phyloP scores from a whole-genome alignment of 257 asterid genomes.

The Galeopsis tetrahit region DNA sequence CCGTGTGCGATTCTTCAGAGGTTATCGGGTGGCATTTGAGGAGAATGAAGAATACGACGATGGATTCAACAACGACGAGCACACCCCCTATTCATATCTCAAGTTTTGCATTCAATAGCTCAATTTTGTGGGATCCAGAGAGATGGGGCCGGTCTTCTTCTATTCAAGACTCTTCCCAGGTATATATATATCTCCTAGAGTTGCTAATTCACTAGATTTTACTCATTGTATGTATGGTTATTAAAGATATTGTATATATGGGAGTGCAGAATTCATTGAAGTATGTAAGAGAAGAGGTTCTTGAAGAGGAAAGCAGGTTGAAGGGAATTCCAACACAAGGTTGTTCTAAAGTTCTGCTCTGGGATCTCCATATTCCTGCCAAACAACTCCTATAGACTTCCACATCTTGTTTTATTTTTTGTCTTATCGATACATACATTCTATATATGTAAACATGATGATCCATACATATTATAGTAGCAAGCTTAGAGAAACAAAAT shows the following conservation, averaged over 20 bases:
- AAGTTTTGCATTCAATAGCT: constrained; percentile 81
- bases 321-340: constrained; percentile 70
- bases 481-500: neutral
- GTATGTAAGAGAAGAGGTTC: constrained; percentile 72
- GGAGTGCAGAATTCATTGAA: constrained; percentile 64
- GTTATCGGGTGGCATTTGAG: constrained; percentile 92
- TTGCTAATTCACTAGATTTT: neutral
- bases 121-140: constrained; percentile 97
- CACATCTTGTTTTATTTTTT: no score
- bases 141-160: constrained; percentile 95
- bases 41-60: constrained; percentile 47
- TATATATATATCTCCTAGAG: neutral
- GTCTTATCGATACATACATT: no score
- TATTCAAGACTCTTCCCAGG: constrained; percentile 77
- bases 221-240: neutral
- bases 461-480: neutral
- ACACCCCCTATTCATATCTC: constrained; percentile 69
- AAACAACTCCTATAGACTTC: neutral
- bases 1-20: constrained; percentile 61
- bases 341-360: constrained; percentile 71
- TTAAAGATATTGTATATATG: neutral
- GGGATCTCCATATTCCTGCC: constrained; percentile 56
- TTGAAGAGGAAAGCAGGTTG: constrained; percentile 79
- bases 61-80: constrained; percentile 18
- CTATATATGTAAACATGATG: no score